Conservation (phyloP, 2,329 filamentous ascomycete species). For the Coniella lustricola region DNA sequence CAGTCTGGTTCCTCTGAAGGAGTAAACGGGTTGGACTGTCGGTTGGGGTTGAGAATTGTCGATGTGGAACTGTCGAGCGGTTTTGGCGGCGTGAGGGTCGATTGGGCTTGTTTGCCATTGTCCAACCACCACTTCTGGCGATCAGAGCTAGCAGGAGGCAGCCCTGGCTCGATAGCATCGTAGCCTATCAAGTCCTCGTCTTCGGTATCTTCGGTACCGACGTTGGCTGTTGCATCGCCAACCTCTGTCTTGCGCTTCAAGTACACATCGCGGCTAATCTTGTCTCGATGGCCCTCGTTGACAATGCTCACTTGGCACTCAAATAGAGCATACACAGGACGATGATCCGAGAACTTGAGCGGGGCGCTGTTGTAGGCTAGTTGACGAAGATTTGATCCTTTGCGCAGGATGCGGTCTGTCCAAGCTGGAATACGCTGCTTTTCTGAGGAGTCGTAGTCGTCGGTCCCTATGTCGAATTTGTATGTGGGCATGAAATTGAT, state of each 20-base stretch:
- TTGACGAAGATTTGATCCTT: constrained; percentile 77
- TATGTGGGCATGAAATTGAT: constrained; percentile 92
- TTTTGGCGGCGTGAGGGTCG: constrained; percentile 59
- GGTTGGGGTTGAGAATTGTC: constrained; percentile 62
- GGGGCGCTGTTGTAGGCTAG: constrained; percentile 75
- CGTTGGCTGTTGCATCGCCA: constrained; percentile 53
- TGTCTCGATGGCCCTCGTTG: constrained; percentile 65
- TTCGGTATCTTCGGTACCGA: constrained; percentile 52
- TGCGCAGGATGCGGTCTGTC: constrained; percentile 89
- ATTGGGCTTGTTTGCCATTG: constrained; percentile 67
- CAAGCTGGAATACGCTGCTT: constrained; percentile 93
- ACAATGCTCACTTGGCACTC: constrained; percentile 75
- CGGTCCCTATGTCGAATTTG: constrained; percentile 84
- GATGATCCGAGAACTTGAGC: constrained; percentile 85
- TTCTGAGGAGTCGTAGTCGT: constrained; percentile 91
- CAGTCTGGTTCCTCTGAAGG: constrained; percentile 73
- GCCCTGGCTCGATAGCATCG: constrained; percentile 73
- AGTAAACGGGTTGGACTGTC: constrained; percentile 76
- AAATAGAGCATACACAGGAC: constrained; percentile 90
- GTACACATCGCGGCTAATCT: constrained; percentile 70
- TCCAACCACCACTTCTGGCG: constrained; percentile 66
- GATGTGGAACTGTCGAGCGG: constrained; percentile 39
- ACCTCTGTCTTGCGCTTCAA: constrained; percentile 59
- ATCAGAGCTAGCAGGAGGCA: constrained; percentile 61
- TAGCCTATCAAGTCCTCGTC: constrained; percentile 79